Conservation (phyloP, 179 eudicot species). For the Vitellaria paradoxa region DNA sequence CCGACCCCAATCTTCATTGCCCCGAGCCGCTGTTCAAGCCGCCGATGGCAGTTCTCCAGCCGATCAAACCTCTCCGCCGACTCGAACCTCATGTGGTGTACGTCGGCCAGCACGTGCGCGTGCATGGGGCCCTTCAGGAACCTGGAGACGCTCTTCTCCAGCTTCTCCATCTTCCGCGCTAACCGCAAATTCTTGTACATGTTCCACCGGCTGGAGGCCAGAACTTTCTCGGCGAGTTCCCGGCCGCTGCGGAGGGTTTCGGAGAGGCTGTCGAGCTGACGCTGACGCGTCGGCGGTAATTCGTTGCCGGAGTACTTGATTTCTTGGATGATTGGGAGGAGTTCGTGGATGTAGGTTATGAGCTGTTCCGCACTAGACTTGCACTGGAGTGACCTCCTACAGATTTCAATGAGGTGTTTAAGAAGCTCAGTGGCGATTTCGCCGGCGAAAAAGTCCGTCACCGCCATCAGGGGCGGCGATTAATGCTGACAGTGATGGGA, state of each 20-base stretch:
- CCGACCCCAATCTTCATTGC: conserved; percentile 51
- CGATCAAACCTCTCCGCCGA: conserved; percentile 58
- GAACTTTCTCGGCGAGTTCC: conserved; percentile 54
- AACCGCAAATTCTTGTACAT: conserved; percentile 72
- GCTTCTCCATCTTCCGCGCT: conserved; percentile 77
- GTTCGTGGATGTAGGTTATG: conserved; percentile 30
- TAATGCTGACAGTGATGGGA: not conserved
- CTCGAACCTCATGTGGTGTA: conserved; percentile 68
- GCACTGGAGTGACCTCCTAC: conserved; percentile 43
- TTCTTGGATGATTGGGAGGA: conserved; percentile 76
- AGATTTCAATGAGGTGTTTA: conserved; percentile 43
- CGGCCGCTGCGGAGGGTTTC: conserved; percentile 42
- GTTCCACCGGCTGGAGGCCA: conserved; percentile 59
- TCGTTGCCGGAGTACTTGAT: conserved; percentile 80
- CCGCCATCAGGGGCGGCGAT: conserved; percentile 40
- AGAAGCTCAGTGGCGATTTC: conserved; percentile 81
- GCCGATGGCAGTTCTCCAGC: conserved; percentile 41
- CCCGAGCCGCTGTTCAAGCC: conserved; percentile 52
- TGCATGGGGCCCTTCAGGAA: conserved; percentile 66
- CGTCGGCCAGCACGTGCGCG: conserved; percentile 78
- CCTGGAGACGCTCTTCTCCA: conserved; percentile 50
- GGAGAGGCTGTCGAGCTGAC: conserved; percentile 69
- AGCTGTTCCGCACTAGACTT: conserved; percentile 64
- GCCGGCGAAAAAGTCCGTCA: conserved; percentile 77
- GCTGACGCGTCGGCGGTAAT: conserved; percentile 57